Evolutionary conservation across 495 filamentous ascomycete genomes (phyloP).

Genomic region (Venustampulla echinocandica): DNA sequence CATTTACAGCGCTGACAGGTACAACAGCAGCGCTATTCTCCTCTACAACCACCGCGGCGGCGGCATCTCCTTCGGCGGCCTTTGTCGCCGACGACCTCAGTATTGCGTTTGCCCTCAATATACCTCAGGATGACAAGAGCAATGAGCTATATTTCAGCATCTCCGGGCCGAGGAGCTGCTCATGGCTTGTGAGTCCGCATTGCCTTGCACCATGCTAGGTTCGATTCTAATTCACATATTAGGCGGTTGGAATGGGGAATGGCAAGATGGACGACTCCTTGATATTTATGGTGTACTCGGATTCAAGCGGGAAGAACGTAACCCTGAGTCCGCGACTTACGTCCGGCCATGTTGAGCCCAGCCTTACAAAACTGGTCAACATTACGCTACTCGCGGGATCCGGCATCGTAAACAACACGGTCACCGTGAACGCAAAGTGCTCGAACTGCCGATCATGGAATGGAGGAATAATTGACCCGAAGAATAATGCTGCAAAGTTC

Average conservation of each 20-base stretch:
- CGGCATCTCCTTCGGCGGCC: constrained; percentile 1
- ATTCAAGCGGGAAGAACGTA: constrained; percentile 33
- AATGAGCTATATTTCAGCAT: constrained; percentile 20
- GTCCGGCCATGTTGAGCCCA: constrained; percentile 40
- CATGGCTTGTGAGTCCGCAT: constrained; percentile 19
- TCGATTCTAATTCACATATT: not conserved
- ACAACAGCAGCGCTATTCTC: constrained; percentile 4
- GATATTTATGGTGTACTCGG: constrained; percentile 43
- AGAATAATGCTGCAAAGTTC: constrained; percentile 34
- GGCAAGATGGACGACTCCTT: constrained; percentile 41
- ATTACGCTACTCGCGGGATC: constrained; percentile 35
- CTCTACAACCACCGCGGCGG: constrained; percentile 4
- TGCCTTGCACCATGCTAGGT: not conserved
- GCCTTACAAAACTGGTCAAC: constrained; percentile 29
- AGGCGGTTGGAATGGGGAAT: constrained; percentile 43
- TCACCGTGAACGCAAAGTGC: constrained; percentile 41
- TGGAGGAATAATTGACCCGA: constrained; percentile 30
- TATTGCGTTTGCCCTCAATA: constrained; percentile 19
- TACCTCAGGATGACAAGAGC: constrained; percentile 14
- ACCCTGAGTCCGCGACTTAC: constrained; percentile 41
- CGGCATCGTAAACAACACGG: constrained; percentile 32
- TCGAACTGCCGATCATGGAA: constrained; percentile 39
- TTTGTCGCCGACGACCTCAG: constrained; percentile 18
- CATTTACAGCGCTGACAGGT: constrained; percentile 7
- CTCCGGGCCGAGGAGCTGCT: constrained; percentile 6